Evolutionary conservation across 2,329 filamentous ascomycete species (phyloP), one percentile per base, ranked within the genome.

Genomic region (Hypoxylon sp.): DNA sequence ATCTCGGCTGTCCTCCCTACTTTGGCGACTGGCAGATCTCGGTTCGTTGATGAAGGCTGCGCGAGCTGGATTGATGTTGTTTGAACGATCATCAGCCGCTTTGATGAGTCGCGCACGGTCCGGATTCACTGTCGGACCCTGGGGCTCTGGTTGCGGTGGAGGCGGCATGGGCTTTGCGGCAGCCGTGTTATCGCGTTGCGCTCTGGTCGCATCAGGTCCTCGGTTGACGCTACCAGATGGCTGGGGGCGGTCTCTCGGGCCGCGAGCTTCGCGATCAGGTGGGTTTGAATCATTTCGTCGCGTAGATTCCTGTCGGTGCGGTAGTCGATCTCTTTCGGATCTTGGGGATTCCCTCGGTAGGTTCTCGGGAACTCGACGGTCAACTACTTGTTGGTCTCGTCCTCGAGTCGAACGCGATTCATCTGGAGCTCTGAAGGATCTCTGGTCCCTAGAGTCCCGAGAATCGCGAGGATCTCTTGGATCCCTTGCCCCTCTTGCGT

Each of bases 51-150:
- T 81, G 52, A 85, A 68, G 5, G 81, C 82, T 3, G 82, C 84
- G 32, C 86, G 79, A 21, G 83, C 84, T 1, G 85, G 83, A 39
- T 87, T 87, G 59, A 87, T 76, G 10, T 80, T 74, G 2, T 83
- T 81, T 2, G 79, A 65, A 17, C 78, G 76, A 32, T 82, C 80
- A 42, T 75, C 77, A 17, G 80, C 75, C 6, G 72, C 71, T 57
- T 73, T 72, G 13, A 87, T 82, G 4, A 86, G 77, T 7, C 85
- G 82, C 31, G 86, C 85, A 62, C 87, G 82, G 56, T 87, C 85
- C 1, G 87, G 86, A 67, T 88, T 88, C 72, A 88, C 85, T 7
- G 80, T 79, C 6, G 85, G 85, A 10, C 86, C 87, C 17, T 79
- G 75, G 1, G 72, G 13, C 8, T 78, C 75, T 3, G 69, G 63